Evolutionary conservation across 805 yeast species (phyloP).

Genomic region (Ogataea glucozyma): DNA sequence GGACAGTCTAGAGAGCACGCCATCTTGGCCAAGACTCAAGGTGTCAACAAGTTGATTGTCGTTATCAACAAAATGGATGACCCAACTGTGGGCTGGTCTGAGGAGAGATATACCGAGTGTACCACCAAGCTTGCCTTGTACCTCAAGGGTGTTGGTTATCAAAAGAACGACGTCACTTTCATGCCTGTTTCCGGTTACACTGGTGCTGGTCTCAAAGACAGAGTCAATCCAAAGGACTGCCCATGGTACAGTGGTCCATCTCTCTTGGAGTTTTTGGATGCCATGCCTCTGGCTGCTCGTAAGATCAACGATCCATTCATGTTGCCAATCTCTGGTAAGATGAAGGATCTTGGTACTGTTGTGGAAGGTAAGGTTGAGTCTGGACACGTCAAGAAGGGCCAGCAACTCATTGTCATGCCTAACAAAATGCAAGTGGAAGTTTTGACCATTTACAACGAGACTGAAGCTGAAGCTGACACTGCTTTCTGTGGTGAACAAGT

Average conservation of each 20-base stretch:
- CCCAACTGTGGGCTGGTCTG: constrained; percentile 93
- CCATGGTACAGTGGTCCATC: constrained; percentile 97
- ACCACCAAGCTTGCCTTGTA: constrained; percentile 73
- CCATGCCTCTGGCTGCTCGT: constrained; percentile 79
- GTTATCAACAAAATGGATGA: constrained; percentile 99
- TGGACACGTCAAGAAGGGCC: constrained; percentile 85
- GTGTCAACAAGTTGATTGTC: constrained; percentile 90
- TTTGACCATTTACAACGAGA: constrained; percentile 84
- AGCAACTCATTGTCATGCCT: constrained; percentile 85
- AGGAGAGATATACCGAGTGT: constrained; percentile 96
- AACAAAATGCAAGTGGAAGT: constrained; percentile 83
- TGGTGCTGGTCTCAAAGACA: constrained; percentile 93
- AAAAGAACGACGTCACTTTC: constrained; percentile 79
- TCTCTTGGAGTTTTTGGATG: constrained; percentile 84
- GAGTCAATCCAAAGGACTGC: constrained; percentile 66
- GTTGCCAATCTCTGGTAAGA: constrained; percentile 92
- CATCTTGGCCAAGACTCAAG: constrained; percentile 94
- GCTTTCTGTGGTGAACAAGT: constrained; percentile 98
- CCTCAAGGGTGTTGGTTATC: constrained; percentile 88
- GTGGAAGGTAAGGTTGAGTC: constrained; percentile 98
- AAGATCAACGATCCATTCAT: constrained; percentile 93
- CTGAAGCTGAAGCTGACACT: constrained; percentile 87
- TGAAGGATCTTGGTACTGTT: constrained; percentile 96
- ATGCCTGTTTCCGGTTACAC: constrained; percentile 99
- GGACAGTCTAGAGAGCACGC: constrained; percentile 99